Percentiles rank a stretch among this genome's conserved stretches.
Evolutionary conservation across 208 protist species (phyloP).

Genomic region (Leishmania braziliensis): DNA sequence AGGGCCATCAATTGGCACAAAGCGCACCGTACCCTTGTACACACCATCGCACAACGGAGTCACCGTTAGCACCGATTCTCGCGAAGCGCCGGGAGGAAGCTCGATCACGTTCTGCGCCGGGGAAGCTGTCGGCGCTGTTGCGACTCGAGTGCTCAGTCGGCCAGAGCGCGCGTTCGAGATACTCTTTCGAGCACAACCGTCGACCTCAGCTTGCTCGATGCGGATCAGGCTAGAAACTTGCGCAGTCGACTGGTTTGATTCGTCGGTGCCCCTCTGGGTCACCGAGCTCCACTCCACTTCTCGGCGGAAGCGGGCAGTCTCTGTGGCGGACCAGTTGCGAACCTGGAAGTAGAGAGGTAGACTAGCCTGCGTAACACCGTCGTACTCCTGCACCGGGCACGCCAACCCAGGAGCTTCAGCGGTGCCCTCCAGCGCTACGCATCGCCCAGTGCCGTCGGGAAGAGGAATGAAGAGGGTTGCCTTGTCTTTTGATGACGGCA

Average conservation of each 20-base stretch:
- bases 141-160: constrained; percentile 38
- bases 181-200: neutral
- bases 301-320: constrained; percentile 85
- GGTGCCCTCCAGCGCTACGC: constrained; percentile 81
- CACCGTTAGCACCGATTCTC: constrained; percentile 83
- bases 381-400: constrained; percentile 34
- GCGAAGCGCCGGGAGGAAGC: constrained; percentile 68
- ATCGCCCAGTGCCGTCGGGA: constrained; percentile 86
- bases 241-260: neutral
- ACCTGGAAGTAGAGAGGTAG: constrained; percentile 27
- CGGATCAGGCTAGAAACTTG: constrained; percentile 1
- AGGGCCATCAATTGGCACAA: constrained; percentile 65
- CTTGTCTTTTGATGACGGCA: constrained; percentile 36
- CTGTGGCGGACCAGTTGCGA: constrained; percentile 30
- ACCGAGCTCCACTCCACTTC: constrained; percentile 72
- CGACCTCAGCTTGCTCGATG: neutral
- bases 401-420: constrained; percentile 56
- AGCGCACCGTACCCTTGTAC: constrained; percentile 66
- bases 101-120: constrained; percentile 63
- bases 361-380: constrained; percentile 30
- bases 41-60: constrained; percentile 81
- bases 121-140: neutral
- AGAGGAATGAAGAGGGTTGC: constrained; percentile 94
- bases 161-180: constrained; percentile 19
- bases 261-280: constrained; percentile 1